These are phyloP conservation scores for Clathrospora elynae DNA, from an alignment of 2,329 filamentous ascomycete species.

Conservation along the genomic window DNA sequence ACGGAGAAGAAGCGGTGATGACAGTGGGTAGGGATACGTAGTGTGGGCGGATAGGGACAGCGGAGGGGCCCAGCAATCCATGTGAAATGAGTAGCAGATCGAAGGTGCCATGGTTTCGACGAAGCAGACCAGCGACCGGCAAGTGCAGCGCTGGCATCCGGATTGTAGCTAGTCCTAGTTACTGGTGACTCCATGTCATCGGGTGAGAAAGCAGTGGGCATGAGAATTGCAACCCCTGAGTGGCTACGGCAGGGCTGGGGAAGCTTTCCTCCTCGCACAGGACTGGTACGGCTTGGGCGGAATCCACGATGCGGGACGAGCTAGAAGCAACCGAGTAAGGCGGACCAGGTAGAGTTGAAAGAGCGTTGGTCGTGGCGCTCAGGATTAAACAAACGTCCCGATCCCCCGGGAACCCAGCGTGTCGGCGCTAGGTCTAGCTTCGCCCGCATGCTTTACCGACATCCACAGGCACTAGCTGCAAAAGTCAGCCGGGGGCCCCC, in stretches of 20 bases:
- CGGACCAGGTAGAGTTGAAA: slow-evolving; percentile 37
- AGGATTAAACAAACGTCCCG: slow-evolving; percentile 43
- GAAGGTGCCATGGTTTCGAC: slow-evolving; percentile 32
- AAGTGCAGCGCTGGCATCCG: slow-evolving; percentile 38
- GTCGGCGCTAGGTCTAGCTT: slow-evolving; percentile 18
- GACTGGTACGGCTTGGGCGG: slow-evolving; percentile 40
- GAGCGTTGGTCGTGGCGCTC: slow-evolving; percentile 45
- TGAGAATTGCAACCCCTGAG: slow-evolving; percentile 39
- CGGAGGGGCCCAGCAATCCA: slow-evolving; percentile 41
- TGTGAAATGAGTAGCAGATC: slow-evolving; percentile 38
- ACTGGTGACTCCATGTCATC: slow-evolving; percentile 39
- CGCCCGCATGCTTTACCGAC: slow-evolving; percentile 11
- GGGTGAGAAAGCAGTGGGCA: slow-evolving; percentile 27
- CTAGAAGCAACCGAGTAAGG: slow-evolving; percentile 42
- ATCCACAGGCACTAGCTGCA: slow-evolving; percentile 2
- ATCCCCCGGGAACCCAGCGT: slow-evolving; percentile 15
- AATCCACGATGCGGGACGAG: slow-evolving; percentile 43
- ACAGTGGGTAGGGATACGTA: slow-evolving; percentile 45
- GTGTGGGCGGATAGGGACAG: slow-evolving; percentile 46
- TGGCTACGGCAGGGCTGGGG: slow-evolving; percentile 40
- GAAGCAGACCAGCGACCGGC: slow-evolving; percentile 34
- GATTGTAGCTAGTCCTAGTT: slow-evolving; percentile 27
- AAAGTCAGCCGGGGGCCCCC: slow-evolving; percentile 15
- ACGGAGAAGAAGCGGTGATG: slow-evolving; percentile 48
- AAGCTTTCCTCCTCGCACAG: slow-evolving; percentile 36